A percentile compares a stretch with the other conserved stretches of the same genome.
phyloP scores from a whole-genome alignment of 345 rosid species.

The Corchorus capsularis region DNA sequence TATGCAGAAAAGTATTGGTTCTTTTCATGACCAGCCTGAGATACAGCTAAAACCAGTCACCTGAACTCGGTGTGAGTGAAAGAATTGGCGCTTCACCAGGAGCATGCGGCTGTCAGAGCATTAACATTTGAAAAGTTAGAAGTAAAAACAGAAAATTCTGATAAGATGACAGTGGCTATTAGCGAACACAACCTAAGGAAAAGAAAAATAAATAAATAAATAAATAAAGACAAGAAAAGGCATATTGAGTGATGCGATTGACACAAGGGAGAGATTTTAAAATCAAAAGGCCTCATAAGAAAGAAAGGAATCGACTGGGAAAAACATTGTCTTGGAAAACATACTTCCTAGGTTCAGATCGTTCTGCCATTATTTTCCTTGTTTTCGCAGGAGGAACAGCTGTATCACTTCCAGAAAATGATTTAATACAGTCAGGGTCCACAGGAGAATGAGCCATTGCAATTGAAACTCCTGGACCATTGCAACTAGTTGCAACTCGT shows the following conservation, averaged over 20 bases:
- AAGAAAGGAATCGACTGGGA: background rate
- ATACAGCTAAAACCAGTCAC: conserved; percentile 42
- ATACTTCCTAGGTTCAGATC: conserved; percentile 78
- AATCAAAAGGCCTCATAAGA: conserved; percentile 29
- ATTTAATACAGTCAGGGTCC: conserved; percentile 56
- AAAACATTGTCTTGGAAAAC: conserved; percentile 17
- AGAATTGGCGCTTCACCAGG: conserved; percentile 80
- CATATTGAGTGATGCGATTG: background rate
- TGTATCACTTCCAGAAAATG: conserved; percentile 51
- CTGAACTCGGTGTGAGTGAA: conserved; percentile 97
- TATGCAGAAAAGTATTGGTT: too few species aligned
- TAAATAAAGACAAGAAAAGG: background rate
- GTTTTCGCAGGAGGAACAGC: conserved; percentile 56
- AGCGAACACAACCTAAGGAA: background rate
- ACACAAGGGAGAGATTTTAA: conserved; percentile 11
- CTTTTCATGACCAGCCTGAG: background rate
- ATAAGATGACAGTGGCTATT: background rate
- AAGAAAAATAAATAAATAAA: background rate
- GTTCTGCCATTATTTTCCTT: conserved; percentile 66
- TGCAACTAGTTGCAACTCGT: conserved; percentile 46
- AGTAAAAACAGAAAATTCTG: background rate
- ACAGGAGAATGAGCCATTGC: conserved; percentile 56
- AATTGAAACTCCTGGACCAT: conserved; percentile 54
- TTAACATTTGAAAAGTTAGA: background rate
- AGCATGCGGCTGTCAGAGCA: conserved; percentile 64